Conservation (phyloP, 768 basidiomycete genomes). For the Boletus rufocinnamomeus region DNA sequence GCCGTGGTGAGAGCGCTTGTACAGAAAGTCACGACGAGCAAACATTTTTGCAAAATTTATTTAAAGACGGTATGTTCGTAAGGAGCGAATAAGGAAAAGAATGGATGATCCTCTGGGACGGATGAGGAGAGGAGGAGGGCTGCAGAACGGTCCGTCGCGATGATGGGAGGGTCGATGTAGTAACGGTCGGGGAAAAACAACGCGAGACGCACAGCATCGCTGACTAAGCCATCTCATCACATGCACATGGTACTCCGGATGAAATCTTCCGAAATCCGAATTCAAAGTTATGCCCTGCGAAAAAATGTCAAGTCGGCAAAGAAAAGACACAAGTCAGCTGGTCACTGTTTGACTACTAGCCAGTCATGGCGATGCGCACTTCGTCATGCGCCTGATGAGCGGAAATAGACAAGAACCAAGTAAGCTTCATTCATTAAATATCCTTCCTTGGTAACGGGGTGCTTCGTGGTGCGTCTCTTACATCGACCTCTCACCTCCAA, state of each 20-base stretch:
- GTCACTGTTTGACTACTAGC: neutral
- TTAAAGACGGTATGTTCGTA: slow-evolving; percentile 14
- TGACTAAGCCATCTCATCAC: slow-evolving; percentile 14
- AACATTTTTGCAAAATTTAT: slow-evolving; percentile 13
- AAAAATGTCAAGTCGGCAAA: neutral
- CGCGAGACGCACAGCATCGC: neutral
- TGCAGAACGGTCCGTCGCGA: neutral
- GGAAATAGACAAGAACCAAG: slow-evolving; percentile 15
- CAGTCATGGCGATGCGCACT: neutral
- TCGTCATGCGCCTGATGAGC: neutral
- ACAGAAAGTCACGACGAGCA: slow-evolving; percentile 12
- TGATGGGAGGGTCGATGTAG: neutral
- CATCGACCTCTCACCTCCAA: slow-evolving; percentile 7
- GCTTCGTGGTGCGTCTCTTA: neutral
- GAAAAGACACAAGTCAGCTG: neutral
- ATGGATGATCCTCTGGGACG: slow-evolving; percentile 9
- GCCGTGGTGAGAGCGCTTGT: slow-evolving; percentile 19
- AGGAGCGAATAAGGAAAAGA: slow-evolving; percentile 30
- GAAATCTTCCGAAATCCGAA: neutral
- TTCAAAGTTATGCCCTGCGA: neutral
- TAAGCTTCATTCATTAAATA: neutral
- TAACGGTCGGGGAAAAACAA: neutral
- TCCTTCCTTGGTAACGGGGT: slow-evolving; percentile 12
- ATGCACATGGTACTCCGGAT: neutral
- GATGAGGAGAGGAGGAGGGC: neutral